Conservation (phyloP, 257 asterid species). For the Parsonsia alboflavescens region DNA sequence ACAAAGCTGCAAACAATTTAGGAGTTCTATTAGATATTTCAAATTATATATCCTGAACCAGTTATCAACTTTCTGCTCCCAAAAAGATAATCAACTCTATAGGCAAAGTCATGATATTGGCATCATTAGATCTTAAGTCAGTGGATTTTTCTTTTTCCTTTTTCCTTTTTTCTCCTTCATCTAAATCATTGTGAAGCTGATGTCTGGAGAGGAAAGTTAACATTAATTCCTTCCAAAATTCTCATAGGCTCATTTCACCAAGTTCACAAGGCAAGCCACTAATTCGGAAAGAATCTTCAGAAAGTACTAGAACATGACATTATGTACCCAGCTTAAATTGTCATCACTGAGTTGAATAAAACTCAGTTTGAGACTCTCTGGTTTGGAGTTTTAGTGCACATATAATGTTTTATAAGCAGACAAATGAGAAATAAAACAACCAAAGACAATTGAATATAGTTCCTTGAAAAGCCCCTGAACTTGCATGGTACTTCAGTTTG, state of each 20-base stretch:
- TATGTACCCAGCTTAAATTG: background rate
- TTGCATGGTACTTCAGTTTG: background rate
- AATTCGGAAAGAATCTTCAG: background rate
- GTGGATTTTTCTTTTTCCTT: background rate
- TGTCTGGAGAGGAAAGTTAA: background rate
- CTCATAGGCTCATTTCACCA: background rate
- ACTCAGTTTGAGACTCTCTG: background rate
- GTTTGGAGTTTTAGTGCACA: background rate
- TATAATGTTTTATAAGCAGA: no score
- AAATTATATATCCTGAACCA: background rate
- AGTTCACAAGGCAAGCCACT: background rate
- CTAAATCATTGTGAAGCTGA: background rate
- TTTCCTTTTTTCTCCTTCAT: background rate
- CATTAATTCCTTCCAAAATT: background rate
- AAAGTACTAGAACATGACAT: background rate
- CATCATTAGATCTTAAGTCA: background rate
- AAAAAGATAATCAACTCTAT: background rate
- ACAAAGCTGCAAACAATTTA: constrained; percentile 53
- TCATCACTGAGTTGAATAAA: background rate
- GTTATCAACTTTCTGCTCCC: background rate
- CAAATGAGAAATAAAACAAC: background rate
- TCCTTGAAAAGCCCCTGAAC: background rate
- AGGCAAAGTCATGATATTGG: background rate
- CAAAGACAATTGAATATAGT: background rate
- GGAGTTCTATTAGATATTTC: constrained; percentile 21